These are phyloP conservation scores for Suillus decipiens DNA, from an alignment of 768 basidiomycete species.

Conservation along the genomic window DNA sequence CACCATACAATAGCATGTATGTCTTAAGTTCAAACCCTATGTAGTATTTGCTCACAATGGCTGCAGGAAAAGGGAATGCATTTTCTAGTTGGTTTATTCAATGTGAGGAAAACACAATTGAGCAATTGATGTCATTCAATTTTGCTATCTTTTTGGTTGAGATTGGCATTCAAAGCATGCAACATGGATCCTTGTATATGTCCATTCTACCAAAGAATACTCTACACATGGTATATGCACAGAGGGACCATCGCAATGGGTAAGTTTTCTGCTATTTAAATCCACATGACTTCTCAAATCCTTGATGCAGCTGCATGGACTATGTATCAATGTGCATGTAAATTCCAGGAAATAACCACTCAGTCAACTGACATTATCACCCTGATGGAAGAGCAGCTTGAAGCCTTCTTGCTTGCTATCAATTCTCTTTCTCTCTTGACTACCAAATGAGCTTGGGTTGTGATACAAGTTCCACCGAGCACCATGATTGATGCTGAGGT, in stretches of 20 bases:
- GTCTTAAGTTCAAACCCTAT: slow-evolving; percentile 34
- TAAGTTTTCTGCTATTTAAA: slow-evolving; percentile 40
- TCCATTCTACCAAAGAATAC: slow-evolving; percentile 85
- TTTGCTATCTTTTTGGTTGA: slow-evolving; percentile 85
- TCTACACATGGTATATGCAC: slow-evolving; percentile 92
- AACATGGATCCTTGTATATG: slow-evolving; percentile 86
- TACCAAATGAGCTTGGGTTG: slow-evolving; percentile 79
- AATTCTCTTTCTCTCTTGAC: slow-evolving; percentile 87
- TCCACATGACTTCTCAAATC: slow-evolving; percentile 23
- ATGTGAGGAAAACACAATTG: slow-evolving; percentile 91
- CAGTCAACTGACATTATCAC: slow-evolving; percentile 39
- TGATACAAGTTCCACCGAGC: slow-evolving; percentile 58
- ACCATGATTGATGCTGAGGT: slow-evolving; percentile 48
- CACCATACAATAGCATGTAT: slow-evolving; percentile 78
- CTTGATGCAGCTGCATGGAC: slow-evolving; percentile 70
- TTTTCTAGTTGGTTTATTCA: slow-evolving; percentile 79
- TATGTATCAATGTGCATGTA: slow-evolving; percentile 91
- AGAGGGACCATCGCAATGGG: slow-evolving; percentile 90
- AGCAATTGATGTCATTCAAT: slow-evolving; percentile 75
- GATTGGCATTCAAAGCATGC: slow-evolving; percentile 91
- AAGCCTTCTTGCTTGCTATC: slow-evolving; percentile 84
- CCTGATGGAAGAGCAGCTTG: slow-evolving; percentile 66
- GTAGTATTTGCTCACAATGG: slow-evolving; percentile 16
- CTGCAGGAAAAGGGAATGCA: slow-evolving; percentile 76
- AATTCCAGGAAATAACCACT: slow-evolving; percentile 54